phyloP scores from a whole-genome alignment of 176 grass and related monocot species.

The Juncus inflexus region DNA sequence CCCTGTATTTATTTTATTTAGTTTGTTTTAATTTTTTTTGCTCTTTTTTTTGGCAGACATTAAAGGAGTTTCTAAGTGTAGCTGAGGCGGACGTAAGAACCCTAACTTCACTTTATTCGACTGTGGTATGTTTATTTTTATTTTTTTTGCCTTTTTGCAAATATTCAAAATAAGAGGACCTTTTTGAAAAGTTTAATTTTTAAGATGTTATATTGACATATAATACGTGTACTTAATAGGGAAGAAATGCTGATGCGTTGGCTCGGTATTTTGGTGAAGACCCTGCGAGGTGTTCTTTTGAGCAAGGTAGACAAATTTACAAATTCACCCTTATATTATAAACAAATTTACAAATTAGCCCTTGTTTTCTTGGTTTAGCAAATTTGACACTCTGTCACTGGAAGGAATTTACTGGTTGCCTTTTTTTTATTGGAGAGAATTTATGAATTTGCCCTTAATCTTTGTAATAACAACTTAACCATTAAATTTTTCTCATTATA shows the following conservation, averaged over 20 bases:
- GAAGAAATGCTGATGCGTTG: slow-evolving; percentile 93
- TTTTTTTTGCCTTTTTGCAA: slow-evolving; percentile 10
- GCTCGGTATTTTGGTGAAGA: slow-evolving; percentile 99
- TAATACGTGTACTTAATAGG: slow-evolving; percentile 42
- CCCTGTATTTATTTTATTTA: not conserved
- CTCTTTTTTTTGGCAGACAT: slow-evolving; percentile 50
- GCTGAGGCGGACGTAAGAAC: slow-evolving; percentile 96
- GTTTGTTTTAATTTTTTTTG: slow-evolving; percentile 1
- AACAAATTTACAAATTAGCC: no score
- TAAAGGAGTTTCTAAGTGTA: slow-evolving; percentile 75
- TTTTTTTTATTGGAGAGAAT: slow-evolving; percentile 5
- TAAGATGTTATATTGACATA: slow-evolving; percentile 11
- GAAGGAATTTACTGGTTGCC: not conserved
- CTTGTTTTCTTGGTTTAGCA: slow-evolving; percentile 1
- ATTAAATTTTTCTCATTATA: not conserved
- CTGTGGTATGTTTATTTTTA: slow-evolving; percentile 59
- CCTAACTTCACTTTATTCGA: slow-evolving; percentile 87
- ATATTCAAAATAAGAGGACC: not conserved
- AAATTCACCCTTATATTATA: slow-evolving; percentile 25
- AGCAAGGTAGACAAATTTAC: slow-evolving; percentile 54
- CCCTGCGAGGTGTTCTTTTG: slow-evolving; percentile 81
- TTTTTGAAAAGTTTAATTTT: slow-evolving; percentile 8
- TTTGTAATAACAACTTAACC: not conserved
- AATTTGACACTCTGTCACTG: slow-evolving; percentile 6
- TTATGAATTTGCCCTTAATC: slow-evolving; percentile 8